Evolutionary conservation across 1,284 basidiomycete genomes (phyloP).

Genomic region (Ganoderma multipileum): DNA sequence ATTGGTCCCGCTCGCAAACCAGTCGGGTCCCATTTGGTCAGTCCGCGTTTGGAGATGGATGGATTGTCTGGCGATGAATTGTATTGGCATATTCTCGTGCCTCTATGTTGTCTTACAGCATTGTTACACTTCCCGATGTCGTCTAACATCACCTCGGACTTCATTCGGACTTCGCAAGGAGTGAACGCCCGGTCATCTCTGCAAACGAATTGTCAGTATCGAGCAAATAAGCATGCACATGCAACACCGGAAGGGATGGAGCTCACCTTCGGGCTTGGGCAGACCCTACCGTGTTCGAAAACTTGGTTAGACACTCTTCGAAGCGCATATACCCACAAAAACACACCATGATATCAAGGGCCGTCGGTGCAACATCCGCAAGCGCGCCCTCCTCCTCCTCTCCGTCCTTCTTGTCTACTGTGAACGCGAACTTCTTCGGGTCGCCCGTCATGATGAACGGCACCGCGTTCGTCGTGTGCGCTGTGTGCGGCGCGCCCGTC

Average conservation of each 20-base stretch:
- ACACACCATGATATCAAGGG: conserved; percentile 75
- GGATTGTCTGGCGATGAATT: neutral
- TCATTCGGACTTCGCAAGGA: conserved; percentile 46
- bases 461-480: conserved; percentile 87
- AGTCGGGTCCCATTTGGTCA: neutral
- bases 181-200: conserved; percentile 68
- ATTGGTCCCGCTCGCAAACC: neutral
- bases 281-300: conserved; percentile 47
- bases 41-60: neutral
- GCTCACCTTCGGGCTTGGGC: conserved; percentile 63
- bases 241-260: neutral
- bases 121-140: neutral
- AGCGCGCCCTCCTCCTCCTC: conserved; percentile 75
- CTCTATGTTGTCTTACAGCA: conserved; percentile 4
- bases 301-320: neutral
- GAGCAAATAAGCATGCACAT: neutral
- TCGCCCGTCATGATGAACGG: conserved; percentile 80
- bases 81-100: neutral
- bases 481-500: conserved; percentile 87
- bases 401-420: conserved; percentile 55
- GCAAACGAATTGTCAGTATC: conserved; percentile 19
- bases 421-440: conserved; percentile 55
- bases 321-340: neutral
- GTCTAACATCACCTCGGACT: conserved; percentile 2
- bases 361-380: conserved; percentile 89